Evolutionary conservation across 306 rosid species (phyloP), one percentile per base, ranked within the genome.

Genomic region (Glycine soja): DNA sequence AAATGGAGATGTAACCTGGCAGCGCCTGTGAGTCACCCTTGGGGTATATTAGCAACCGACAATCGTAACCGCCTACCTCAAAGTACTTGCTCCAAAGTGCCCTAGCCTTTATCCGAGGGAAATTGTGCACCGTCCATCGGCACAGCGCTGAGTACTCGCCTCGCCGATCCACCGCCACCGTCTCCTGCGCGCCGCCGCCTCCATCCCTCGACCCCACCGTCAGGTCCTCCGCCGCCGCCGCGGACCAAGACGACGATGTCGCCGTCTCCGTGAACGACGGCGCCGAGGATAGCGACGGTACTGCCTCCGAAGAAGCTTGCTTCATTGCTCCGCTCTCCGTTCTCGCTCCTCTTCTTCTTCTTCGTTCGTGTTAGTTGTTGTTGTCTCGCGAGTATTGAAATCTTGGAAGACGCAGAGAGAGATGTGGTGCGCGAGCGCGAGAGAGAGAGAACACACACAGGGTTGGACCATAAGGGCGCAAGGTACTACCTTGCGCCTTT

Each of bases 41-140:
- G 8, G 99, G 99, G 88, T 96, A 93, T 76, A 96, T 89, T 80
- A 96, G 80, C 46, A 96, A 84, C 8, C 99, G 94, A 72, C 97
- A 96, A 90, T 96, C 99, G 86, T 96, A 96, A 14, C 99, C 99
- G 53, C 99, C 99, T 3, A 96, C 99, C 97, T 96, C 98, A 80
- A 96, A 93, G 89, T 96, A 96, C 91, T 90, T 93, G 91, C 99
- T 96, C 97, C 97, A 93, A 18, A 96, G 91, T 87, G 98, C 93
- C 93, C 92, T 93, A 82, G 99, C 99, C 80, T 96, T 96, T 88
- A 90, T 86, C 80, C 90, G 76, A 0, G 97, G 97, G 5, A 96
- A 96, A 88, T 92, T 93, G 46, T 93, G 93, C 68, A 96, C 97
- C 84, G 99, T 93, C 99, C 99, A 96, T 68, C 92, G 75, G 77